Evolutionary conservation across 2,329 filamentous ascomycete genomes (phyloP).

Genomic region (Podosphaera fusca): DNA sequence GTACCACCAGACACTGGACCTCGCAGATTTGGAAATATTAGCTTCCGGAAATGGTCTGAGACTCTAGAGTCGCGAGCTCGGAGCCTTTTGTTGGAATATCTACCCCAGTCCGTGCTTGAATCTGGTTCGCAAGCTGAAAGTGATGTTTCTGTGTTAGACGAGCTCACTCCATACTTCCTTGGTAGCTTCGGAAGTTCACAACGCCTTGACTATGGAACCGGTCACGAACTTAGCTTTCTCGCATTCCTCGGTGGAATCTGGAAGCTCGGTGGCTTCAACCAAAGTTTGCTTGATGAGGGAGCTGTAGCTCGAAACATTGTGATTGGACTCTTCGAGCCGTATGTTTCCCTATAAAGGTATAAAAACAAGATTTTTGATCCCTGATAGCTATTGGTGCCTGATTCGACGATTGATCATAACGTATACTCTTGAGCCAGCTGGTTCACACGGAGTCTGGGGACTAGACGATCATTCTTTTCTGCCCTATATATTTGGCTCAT

Average conservation of each 20-base stretch:
- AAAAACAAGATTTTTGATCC: slow-evolving; percentile 2
- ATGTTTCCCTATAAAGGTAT: slow-evolving; percentile 18
- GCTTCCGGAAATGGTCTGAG: slow-evolving; percentile 65
- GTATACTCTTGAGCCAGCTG: slow-evolving; percentile 85
- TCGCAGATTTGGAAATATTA: slow-evolving; percentile 74
- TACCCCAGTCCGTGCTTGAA: slow-evolving; percentile 25
- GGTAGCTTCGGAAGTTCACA: slow-evolving; percentile 76
- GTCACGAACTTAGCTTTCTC: slow-evolving; percentile 84
- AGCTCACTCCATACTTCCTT: slow-evolving; percentile 58
- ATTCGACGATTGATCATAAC: slow-evolving; percentile 65
- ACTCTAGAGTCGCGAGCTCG: slow-evolving; percentile 38
- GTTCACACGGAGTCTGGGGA: slow-evolving; percentile 93
- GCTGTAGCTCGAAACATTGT: slow-evolving; percentile 59
- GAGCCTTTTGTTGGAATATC: slow-evolving; percentile 29
- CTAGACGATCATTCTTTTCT: slow-evolving; percentile 93
- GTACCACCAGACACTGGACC: slow-evolving; percentile 70
- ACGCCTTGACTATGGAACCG: slow-evolving; percentile 82
- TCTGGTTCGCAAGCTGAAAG: slow-evolving; percentile 6
- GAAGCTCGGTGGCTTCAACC: slow-evolving; percentile 63
- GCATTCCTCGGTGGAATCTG: slow-evolving; percentile 78
- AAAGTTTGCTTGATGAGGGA: slow-evolving; percentile 23
- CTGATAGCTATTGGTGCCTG: slow-evolving; percentile 48
- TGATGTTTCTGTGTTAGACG: slow-evolving; percentile 29
- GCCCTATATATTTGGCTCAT: slow-evolving; percentile 86
- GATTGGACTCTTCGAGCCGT: slow-evolving; percentile 62